Evolutionary conservation across 305 asterid genomes (phyloP), one percentile per base, ranked within the genome.

Genomic region (Solanum hybrid): DNA sequence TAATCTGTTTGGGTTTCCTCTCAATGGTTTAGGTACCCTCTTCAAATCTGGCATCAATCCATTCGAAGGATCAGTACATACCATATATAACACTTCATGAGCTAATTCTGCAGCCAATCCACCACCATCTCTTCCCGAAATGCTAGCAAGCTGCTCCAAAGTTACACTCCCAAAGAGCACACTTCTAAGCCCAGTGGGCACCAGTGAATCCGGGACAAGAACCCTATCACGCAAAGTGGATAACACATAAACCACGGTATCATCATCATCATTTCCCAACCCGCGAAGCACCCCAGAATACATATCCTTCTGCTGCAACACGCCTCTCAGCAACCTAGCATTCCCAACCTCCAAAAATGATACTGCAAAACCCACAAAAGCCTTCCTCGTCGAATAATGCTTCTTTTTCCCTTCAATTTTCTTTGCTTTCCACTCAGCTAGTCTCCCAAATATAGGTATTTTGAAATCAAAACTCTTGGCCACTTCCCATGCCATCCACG

Each of bases 141-240:
- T 93, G 74, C 92, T 90, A 76, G 92, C 93, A 93, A 97, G 91
- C 91, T 97, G 96, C 95, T 97, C 98, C 95, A 97, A 89, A 71
- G 98, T 96, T 89, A 95, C 97, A 57, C 96, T 97, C 78, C 99
- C 99, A 83, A 97, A 97, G 93, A 97, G 92, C 92, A 96, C 99
- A 92, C 99, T 97, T 91, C 99, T 95, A 28, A 94, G 96, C 77
- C 94, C 95, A 1, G 98, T 95, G 33, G 99, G 96, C 92, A 97
- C 96, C 76, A 94, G 91, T 6, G 99, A 97, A 84, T 95, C 98
- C 0, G 93, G 94, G 85, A 93, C 95, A 37, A 97, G 98, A 90
- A 97, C 96, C 90, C 91, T 94, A 83, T 96, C 96, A 2, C 95
- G 91, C 90, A 97, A 92, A 74, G 93, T 91, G 14, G 95, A 91